A percentile compares a stretch with the other conserved stretches of the same genome.
Evolutionary conservation across 495 filamentous ascomycete genomes (phyloP).

Genomic region (Aspergillus steynii): DNA sequence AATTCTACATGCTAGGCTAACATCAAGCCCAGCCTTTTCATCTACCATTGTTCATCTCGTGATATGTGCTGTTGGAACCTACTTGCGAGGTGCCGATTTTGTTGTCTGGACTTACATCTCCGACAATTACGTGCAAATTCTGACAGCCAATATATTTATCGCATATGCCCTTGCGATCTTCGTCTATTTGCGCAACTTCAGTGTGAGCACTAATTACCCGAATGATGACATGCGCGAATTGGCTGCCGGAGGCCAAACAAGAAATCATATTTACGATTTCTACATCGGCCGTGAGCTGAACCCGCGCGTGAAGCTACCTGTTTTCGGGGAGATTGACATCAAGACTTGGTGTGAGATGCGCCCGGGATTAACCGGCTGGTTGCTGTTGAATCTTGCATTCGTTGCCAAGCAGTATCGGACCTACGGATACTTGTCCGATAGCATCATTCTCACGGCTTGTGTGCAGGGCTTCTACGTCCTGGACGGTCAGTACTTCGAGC

Average conservation of each 20-base stretch:
- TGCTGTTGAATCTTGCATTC: slow-evolving; percentile 74
- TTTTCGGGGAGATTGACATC: slow-evolving; percentile 71
- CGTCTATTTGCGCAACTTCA: slow-evolving; percentile 73
- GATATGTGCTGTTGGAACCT: slow-evolving; percentile 65
- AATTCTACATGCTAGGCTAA: neutral
- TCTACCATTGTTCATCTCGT: slow-evolving; percentile 62
- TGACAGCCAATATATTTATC: slow-evolving; percentile 74
- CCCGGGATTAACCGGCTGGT: slow-evolving; percentile 80
- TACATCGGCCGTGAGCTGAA: slow-evolving; percentile 92
- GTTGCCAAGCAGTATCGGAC: slow-evolving; percentile 75
- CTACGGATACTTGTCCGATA: slow-evolving; percentile 73
- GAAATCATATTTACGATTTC: slow-evolving; percentile 84
- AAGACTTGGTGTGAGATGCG: slow-evolving; percentile 81
- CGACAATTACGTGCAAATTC: slow-evolving; percentile 74
- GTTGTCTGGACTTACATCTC: slow-evolving; percentile 79
- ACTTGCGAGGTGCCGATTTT: slow-evolving; percentile 69
- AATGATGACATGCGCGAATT: slow-evolving; percentile 63
- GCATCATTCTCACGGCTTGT: slow-evolving; percentile 69
- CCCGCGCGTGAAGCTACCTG: slow-evolving; percentile 70
- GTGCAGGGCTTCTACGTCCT: slow-evolving; percentile 77
- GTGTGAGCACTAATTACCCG: slow-evolving; percentile 56
- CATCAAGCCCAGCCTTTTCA: slow-evolving; percentile 55
- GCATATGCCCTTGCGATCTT: slow-evolving; percentile 62
- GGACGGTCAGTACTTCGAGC: slow-evolving; percentile 74
- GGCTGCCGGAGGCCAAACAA: slow-evolving; percentile 69